Evolutionary conservation across 148 eudicot species (phyloP), one percentile per base, ranked within the genome.

Genomic region (Vaccinium myrtillus): DNA sequence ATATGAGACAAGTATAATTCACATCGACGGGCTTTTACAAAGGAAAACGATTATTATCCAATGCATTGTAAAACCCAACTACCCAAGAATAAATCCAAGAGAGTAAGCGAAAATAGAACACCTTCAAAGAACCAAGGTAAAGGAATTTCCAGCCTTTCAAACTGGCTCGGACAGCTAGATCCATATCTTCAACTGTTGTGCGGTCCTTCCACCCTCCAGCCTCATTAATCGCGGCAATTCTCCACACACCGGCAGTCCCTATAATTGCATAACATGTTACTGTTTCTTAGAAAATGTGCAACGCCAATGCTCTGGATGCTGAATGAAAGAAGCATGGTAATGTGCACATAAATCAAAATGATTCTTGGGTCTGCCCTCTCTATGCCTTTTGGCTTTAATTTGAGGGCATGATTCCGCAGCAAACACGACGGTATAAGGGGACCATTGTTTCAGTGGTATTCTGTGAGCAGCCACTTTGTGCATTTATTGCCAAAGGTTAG

Each of bases 211-310:
- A 94, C 18, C 95, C 98, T 71, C 98, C 98, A 0, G 98, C 95
- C 85, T 94, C 98, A 59, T 93, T 93, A 15, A 94, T 85, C 39
- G 98, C 94, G 12, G 90, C 49, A 49, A 93, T 92, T 67, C 98
- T 89, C 98, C 98, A 94, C 10, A 94, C 94, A 32, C 98, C 98
- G 36, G 93, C 98, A 50, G 95, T 94, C 71, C 97, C 97, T 94
- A 43, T 5, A 30, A 7, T 69, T 30, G 74, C 43, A 27, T 5
- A 1, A 69, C 7, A 30, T 69, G 13, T 55, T 55, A 69, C 0
- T 27, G 39, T n/a, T n/a, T n/a, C n/a, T n/a, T n/a, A n/a, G n/a
- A n/a, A n/a, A n/a, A n/a, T n/a, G n/a, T n/a, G n/a, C n/a, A n/a
- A n/a, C n/a, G n/a, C n/a, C n/a, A n/a, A n/a, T n/a, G n/a, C n/a